phyloP scores from a whole-genome alignment of 306 rosid species.

The Chamaecrista fasciculata region DNA sequence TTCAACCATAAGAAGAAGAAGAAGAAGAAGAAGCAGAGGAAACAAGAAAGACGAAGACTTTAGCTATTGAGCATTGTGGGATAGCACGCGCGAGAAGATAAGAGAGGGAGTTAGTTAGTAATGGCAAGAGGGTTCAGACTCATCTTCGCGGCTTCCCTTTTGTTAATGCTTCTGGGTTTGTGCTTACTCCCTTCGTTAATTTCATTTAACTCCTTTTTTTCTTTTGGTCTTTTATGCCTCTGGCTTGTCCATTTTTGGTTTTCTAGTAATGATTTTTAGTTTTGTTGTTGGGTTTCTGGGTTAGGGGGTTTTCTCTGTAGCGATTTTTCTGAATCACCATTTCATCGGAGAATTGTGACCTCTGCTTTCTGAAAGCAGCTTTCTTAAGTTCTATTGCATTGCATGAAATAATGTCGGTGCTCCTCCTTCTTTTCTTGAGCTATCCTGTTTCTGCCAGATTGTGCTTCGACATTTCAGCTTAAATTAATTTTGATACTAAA shows the following conservation, averaged over 20 bases:
- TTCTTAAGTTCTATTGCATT: constrained; percentile 9
- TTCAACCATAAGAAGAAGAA: background rate
- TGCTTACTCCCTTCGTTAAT: constrained; percentile 29
- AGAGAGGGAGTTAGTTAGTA: background rate
- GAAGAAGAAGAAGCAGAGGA: background rate
- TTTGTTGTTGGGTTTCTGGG: background rate
- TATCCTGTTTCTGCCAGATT: background rate
- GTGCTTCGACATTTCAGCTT: background rate
- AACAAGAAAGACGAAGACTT: background rate
- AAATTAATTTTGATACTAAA: background rate
- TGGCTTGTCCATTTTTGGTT: background rate
- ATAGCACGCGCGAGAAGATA: background rate
- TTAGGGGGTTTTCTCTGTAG: background rate
- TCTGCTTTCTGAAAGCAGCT: background rate
- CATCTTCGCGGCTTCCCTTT: constrained; percentile 43
- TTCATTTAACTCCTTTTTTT: background rate
- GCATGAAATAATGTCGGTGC: constrained; percentile 42
- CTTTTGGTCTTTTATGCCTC: background rate
- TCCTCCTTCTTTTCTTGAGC: background rate
- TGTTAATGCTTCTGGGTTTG: constrained; percentile 69
- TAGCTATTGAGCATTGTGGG: constrained; percentile 5
- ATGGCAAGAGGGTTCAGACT: constrained; percentile 51
- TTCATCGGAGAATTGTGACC: constrained; percentile 3
- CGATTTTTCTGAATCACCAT: constrained; percentile 2
- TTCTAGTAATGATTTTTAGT: background rate